phyloP scores from a whole-genome alignment of 768 basidiomycete genomes.

The Pulveroboletus ravenelii region DNA sequence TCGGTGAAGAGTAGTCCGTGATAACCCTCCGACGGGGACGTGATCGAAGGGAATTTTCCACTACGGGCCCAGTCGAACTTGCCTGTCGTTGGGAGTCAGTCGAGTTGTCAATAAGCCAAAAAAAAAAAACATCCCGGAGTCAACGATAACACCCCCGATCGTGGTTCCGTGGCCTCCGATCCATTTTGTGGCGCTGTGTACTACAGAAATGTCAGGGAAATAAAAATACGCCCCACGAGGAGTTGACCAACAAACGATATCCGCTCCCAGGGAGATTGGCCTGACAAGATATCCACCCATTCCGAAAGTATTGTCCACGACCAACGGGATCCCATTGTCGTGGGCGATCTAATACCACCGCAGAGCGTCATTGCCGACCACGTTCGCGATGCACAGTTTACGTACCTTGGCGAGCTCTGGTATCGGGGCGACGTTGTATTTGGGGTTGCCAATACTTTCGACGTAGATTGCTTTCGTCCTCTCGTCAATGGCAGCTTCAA shows the following conservation, averaged over 20 bases:
- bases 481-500: constrained; percentile 51
- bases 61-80: constrained; percentile 54
- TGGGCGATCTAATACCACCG: constrained; percentile 47
- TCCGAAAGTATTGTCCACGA: constrained; percentile 65
- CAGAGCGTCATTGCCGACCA: neutral
- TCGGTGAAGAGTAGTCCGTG: constrained; percentile 50
- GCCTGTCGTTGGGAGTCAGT: constrained; percentile 31
- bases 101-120: neutral
- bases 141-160: constrained; percentile 59
- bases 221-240: neutral
- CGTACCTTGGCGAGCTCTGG: constrained; percentile 50
- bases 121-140: constrained; percentile 39
- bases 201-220: constrained; percentile 19
- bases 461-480: constrained; percentile 59
- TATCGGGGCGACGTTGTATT: constrained; percentile 52
- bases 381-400: too few relatives aligned
- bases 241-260: constrained; percentile 42
- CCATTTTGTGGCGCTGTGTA: constrained; percentile 64
- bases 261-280: constrained; percentile 54
- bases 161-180: constrained; percentile 66
- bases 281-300: constrained; percentile 54
- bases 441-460: constrained; percentile 61
- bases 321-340: constrained; percentile 52
- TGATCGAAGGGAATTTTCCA: constrained; percentile 54
- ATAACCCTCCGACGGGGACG: constrained; percentile 51